Conservation (phyloP, 2,329 filamentous ascomycete genomes). For the Zasmidium cellare region DNA sequence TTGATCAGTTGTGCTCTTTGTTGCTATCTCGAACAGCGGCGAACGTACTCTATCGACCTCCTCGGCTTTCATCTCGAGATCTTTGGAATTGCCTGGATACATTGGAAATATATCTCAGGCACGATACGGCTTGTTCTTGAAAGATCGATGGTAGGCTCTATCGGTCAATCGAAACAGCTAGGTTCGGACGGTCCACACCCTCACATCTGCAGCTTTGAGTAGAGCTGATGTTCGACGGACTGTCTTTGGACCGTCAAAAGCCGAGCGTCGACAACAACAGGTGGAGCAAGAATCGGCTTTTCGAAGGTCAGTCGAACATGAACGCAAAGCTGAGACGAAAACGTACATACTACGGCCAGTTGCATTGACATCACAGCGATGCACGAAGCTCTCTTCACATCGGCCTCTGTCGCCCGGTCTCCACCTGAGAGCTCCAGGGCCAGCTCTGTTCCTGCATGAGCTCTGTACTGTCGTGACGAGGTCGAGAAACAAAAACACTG, state of each 20-base stretch:
- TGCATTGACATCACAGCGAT: background rate
- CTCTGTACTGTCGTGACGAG: background rate
- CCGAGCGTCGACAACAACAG: background rate
- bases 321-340: background rate
- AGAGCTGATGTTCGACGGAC: no score
- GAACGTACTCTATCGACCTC: background rate
- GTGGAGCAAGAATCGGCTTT: no score
- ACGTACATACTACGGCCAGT: background rate
- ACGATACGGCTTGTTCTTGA: no score
- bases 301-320: background rate
- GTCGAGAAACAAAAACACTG: background rate
- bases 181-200: background rate
- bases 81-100: background rate
- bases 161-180: background rate
- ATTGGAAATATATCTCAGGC: no score
- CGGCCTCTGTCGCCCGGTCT: slow-evolving; percentile 4
- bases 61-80: background rate
- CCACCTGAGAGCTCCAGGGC: background rate
- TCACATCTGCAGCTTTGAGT: background rate
- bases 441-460: slow-evolving; percentile 6
- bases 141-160: no score
- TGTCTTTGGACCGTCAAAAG: background rate
- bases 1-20: background rate
- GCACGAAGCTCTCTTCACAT: background rate
- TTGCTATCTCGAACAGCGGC: background rate